phyloP scores from a whole-genome alignment of 2,329 filamentous ascomycete species.

The Seiridium cupressi region DNA sequence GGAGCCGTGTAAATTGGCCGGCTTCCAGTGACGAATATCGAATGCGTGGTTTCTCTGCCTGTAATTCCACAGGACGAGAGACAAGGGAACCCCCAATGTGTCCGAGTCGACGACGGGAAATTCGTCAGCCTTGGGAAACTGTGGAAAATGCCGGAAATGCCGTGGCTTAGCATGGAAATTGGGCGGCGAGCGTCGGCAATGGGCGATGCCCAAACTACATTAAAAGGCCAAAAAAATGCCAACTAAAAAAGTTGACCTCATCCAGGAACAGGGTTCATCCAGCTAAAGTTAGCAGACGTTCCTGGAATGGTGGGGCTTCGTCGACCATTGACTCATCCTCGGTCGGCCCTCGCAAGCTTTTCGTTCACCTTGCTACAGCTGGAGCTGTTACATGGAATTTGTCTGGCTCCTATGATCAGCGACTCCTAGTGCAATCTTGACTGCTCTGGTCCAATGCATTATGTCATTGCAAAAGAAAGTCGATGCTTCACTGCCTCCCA shows the following conservation, averaged over 20 bases:
- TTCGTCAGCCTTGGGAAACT: too few relatives aligned
- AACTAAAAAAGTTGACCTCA: not conserved
- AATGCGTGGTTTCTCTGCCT: too few relatives aligned
- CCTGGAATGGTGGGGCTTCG: not conserved
- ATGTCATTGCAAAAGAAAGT: slow-evolving; percentile 2
- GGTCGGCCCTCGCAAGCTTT: not conserved
- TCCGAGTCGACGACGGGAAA: too few relatives aligned
- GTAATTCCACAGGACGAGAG: too few relatives aligned
- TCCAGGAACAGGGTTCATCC: not conserved
- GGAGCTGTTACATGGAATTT: not conserved
- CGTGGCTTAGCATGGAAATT: too few relatives aligned
- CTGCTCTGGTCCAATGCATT: not conserved
- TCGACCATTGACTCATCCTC: not conserved
- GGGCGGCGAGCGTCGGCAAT: too few relatives aligned
- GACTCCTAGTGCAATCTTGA: not conserved
- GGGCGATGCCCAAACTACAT: too few relatives aligned
- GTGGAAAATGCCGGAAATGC: too few relatives aligned
- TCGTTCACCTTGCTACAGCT: not conserved
- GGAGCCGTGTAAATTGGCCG: too few relatives aligned
- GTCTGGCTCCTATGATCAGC: not conserved
- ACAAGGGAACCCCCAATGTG: too few relatives aligned
- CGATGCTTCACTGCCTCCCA: not conserved
- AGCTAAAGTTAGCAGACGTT: not conserved
- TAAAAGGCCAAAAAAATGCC: too few relatives aligned
- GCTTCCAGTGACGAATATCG: too few relatives aligned